Percentiles rank a stretch among this genome's conserved stretches.
These are phyloP conservation scores for Termitomyces sp. DNA, from an alignment of 768 basidiomycete species.

Conservation along the genomic window DNA sequence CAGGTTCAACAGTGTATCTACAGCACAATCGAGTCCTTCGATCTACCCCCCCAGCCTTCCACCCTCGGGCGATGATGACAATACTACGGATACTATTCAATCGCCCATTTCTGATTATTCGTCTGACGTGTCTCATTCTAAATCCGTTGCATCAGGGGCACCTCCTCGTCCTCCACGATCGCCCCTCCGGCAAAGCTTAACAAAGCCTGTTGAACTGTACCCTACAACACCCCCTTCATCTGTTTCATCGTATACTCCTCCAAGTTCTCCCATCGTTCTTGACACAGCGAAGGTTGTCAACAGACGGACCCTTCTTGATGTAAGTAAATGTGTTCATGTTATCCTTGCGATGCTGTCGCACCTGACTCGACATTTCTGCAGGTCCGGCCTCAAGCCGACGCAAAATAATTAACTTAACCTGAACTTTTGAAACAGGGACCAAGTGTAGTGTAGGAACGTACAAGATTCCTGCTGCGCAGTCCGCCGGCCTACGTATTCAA, in stretches of 20 bases:
- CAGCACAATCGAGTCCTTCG: constrained; percentile 47
- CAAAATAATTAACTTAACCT: not conserved
- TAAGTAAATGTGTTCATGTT: constrained; percentile 25
- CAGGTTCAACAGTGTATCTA: constrained; percentile 25
- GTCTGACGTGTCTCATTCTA: constrained; percentile 5
- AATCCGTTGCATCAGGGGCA: constrained; percentile 2
- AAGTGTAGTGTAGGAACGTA: not conserved
- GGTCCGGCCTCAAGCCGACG: constrained; percentile 24
- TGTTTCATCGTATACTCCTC: constrained; percentile 31
- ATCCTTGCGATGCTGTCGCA: not conserved
- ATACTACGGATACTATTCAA: constrained; percentile 19
- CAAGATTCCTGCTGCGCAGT: not conserved
- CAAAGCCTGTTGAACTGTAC: constrained; percentile 29
- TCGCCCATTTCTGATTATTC: constrained; percentile 19
- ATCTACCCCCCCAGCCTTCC: constrained; percentile 48
- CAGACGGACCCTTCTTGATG: constrained; percentile 38
- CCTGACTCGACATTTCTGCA: constrained; percentile 14
- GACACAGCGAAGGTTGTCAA: constrained; percentile 21
- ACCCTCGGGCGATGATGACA: constrained; percentile 30
- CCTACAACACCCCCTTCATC: constrained; percentile 43
- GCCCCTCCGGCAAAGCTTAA: constrained; percentile 21
- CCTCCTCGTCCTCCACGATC: constrained; percentile 26
- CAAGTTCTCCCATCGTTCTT: constrained; percentile 26
- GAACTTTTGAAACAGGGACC: not conserved
- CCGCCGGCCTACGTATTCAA: not conserved